Base-by-base conservation (phyloP, 2,329 filamentous ascomycete genomes). In the Didymella pomorum region DNA sequence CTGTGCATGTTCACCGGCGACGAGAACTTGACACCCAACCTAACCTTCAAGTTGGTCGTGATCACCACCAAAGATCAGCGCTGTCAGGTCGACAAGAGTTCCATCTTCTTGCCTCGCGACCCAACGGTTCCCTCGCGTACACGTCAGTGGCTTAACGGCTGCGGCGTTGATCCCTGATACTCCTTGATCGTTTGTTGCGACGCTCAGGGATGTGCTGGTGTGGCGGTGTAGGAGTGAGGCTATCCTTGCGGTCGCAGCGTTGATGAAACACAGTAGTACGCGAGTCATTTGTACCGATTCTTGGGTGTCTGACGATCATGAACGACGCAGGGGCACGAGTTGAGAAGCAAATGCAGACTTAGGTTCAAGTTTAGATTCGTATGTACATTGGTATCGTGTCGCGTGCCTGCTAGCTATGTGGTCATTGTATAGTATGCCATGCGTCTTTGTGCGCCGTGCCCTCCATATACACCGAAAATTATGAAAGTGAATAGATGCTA, bases 361-460 rank as follows among this genome's bases (percentile, higher is more conserved):
- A 31, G 3, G 11, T 35, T n/a, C 35, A 20, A 11, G n/a, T 41
- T 31, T 7, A n/a, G n/a, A 16, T 56, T 43, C 20, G 29, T 58
- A 58, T 58, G 50, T 58, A 58, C 56, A 58, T 58, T 58, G 29
- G 26, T 54, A 39, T 58, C 56, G 41, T 54, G 26, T 50, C 37
- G 39, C 41, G 49, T 53, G 49, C 29, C 28, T 52, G 28, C 33
- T 49, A 45, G 49, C 56, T 53, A 58, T 58, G 45, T 58, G 44
- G 25, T 58, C 44, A 21, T 52, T 35, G 47, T 26, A 31, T 28
- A 37, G n/a, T 25, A 48, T 49, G 29, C 29, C 39, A 50, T 54
- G 45, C 45, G 16, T 46, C 21, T 45, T 44, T 21, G 18, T 53
- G 48, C 44, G 48, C 55, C 55, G 28, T 20, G 14, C 35, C 18